Conservation (phyloP, 2,329 filamentous ascomycete genomes). For the Penicillium sp. region DNA sequence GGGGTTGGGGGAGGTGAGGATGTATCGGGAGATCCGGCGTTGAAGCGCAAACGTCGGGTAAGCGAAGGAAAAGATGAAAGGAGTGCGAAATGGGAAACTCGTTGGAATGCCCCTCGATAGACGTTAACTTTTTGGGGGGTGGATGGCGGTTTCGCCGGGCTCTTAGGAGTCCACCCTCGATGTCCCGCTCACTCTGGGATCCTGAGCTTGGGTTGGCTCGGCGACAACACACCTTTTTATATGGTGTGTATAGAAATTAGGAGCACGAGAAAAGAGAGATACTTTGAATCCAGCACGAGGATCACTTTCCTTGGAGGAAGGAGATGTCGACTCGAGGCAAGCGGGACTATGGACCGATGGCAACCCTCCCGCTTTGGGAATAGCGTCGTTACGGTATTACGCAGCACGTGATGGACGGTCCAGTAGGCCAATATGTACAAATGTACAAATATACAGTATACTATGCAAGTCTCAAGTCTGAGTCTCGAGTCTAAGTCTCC, state of each 20-base stretch:
- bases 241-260: not conserved
- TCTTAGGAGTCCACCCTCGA: slow-evolving; percentile 34
- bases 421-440: no score
- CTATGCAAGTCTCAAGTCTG: no score
- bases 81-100: slow-evolving; percentile 35
- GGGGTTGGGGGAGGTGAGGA: slow-evolving; percentile 45
- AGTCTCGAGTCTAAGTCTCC: no score
- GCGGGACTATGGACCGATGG: slow-evolving; percentile 9
- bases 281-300: slow-evolving; percentile 1
- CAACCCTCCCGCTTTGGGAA: slow-evolving; percentile 19
- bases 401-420: slow-evolving; percentile 21
- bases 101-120: slow-evolving; percentile 53
- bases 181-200: slow-evolving; percentile 31
- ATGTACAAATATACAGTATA: not conserved
- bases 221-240: slow-evolving; percentile 18
- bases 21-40: slow-evolving; percentile 44
- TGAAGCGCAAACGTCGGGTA: slow-evolving; percentile 46
- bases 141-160: slow-evolving; percentile 32
- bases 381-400: slow-evolving; percentile 23
- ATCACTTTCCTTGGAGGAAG: slow-evolving; percentile 3
- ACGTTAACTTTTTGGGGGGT: slow-evolving; percentile 26
- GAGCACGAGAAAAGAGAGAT: slow-evolving; percentile 3
- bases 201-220: slow-evolving; percentile 23
- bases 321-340: slow-evolving; percentile 5
- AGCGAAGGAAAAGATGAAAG: slow-evolving; percentile 44